Percentiles rank a stretch among this genome's conserved stretches.
Conservation (phyloP, 208 protist species). For the Leishmania gerbilli region DNA sequence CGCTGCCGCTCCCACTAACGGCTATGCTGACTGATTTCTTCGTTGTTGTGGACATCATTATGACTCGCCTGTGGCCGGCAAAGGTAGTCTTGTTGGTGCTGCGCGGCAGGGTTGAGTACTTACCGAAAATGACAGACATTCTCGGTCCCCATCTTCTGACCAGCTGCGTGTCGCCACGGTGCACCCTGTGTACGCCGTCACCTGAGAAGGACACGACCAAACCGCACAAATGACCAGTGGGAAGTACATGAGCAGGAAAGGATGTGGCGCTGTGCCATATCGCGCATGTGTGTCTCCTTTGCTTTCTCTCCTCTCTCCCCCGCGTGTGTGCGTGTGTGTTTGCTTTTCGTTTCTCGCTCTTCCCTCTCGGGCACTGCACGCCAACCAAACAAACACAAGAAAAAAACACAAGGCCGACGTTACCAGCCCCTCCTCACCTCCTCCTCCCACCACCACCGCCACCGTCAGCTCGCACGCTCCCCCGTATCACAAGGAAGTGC, state of each 20-base stretch:
- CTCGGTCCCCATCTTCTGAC: constrained; percentile 66
- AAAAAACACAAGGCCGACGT: not conserved
- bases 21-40: constrained; percentile 69
- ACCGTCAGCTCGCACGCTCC: not conserved
- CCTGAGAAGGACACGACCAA: not conserved
- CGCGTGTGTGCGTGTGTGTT: not conserved
- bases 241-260: not conserved
- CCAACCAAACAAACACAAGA: not conserved
- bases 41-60: constrained; percentile 46
- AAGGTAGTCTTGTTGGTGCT: constrained; percentile 42
- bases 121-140: constrained; percentile 38
- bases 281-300: not conserved
- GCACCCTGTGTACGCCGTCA: constrained; percentile 33
- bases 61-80: constrained; percentile 35
- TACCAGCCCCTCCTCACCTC: no score
- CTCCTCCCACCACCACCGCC: not conserved
- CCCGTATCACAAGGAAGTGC: not conserved
- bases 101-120: constrained; percentile 30
- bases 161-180: constrained; percentile 52
- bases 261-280: not conserved
- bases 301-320: not conserved
- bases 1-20: constrained; percentile 47
- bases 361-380: not conserved
- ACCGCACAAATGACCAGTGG: not conserved
- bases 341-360: not conserved